Evolutionary conservation across 306 rosid species (phyloP).

Genomic region (Malus fusca): DNA sequence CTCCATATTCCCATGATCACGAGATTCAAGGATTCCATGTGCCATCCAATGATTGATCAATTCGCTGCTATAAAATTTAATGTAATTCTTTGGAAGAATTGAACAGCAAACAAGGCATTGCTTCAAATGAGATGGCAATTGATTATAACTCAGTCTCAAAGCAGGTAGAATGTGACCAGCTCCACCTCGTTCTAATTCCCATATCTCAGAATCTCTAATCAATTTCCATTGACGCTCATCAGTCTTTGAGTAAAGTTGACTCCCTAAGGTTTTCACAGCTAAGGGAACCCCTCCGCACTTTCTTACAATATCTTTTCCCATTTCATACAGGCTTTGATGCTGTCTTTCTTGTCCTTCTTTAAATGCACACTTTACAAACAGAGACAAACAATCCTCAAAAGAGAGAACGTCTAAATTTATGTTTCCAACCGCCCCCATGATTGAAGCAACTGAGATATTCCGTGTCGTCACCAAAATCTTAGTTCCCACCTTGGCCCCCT

Average conservation of each 20-base stretch:
- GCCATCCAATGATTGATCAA: neutral
- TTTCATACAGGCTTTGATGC: neutral
- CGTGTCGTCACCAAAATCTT: neutral
- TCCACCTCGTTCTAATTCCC: neutral
- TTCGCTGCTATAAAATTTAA: rapidly evolving
- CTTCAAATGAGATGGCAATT: neutral
- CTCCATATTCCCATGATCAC: neutral
- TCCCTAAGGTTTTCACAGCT: slow-evolving; percentile 6
- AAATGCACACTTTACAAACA: neutral
- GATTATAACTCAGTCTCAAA: neutral
- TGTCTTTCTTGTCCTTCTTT: neutral
- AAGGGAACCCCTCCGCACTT: slow-evolving; percentile 20
- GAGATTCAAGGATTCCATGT: slow-evolving; percentile 21
- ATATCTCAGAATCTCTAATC: neutral
- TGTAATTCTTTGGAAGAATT: neutral
- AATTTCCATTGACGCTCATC: neutral
- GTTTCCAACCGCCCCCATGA: neutral
- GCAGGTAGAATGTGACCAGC: neutral
- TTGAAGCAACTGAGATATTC: neutral
- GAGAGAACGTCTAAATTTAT: neutral
- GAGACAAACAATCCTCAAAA: neutral
- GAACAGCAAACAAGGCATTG: neutral
- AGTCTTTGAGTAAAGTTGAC: slow-evolving; percentile 5
- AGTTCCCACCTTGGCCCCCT: neutral
- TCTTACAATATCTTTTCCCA: neutral